These are phyloP conservation scores for Coniosporium tulheliwenetii DNA, from an alignment of 2,329 filamentous ascomycete species.

Conservation along the genomic window DNA sequence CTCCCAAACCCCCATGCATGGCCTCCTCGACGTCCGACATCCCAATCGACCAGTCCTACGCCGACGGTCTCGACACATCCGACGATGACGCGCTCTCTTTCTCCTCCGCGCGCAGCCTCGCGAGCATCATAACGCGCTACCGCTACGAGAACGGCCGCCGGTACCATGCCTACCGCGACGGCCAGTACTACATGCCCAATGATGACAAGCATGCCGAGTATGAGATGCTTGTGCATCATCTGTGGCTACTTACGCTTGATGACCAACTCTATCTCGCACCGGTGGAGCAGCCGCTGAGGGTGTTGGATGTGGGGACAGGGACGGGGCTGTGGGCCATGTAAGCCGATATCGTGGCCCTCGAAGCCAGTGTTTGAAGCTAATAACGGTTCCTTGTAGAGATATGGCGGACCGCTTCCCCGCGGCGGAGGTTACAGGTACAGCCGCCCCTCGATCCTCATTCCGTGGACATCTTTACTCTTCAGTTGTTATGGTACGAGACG, in stretches of 20 bases:
- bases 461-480: neutral
- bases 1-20: too few species aligned
- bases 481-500: neutral
- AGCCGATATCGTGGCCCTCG: conserved; percentile 1
- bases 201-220: conserved; percentile 2
- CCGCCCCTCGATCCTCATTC: neutral
- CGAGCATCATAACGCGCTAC: conserved; percentile 21
- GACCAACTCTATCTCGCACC: conserved; percentile 19
- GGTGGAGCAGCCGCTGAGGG: conserved; percentile 11
- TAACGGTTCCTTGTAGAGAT: conserved; percentile 6
- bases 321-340: conserved; percentile 19
- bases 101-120: conserved; percentile 13
- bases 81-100: conserved; percentile 10
- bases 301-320: conserved; percentile 19
- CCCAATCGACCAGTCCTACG: too few species aligned
- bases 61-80: too few species aligned
- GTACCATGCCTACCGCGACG: conserved; percentile 16
- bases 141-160: conserved; percentile 20
- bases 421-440: conserved; percentile 15
- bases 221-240: conserved; percentile 9
- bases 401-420: conserved; percentile 20
- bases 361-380: too few species aligned
- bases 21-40: too few species aligned
- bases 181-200: conserved; percentile 8
- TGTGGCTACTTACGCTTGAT: conserved; percentile 18